Base-by-base conservation (phyloP, 495 filamentous ascomycete species). In the Pyrenopolyporus hunteri region DNA sequence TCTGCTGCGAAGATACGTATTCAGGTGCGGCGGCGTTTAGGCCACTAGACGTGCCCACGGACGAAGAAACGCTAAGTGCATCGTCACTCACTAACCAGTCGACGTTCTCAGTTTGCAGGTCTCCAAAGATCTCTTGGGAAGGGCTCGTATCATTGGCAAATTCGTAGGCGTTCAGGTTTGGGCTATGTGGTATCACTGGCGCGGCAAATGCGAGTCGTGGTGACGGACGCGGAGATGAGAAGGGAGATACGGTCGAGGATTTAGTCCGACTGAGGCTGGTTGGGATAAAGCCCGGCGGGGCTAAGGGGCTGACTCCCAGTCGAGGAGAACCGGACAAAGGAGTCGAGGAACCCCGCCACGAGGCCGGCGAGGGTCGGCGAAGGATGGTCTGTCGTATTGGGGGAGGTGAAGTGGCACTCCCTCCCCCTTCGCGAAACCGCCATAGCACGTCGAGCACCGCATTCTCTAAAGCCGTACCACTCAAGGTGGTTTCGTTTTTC, bases 1-100 rank as follows among this genome's bases (percentile, higher is more conserved):
- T 79, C 60, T 89, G 86, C 56, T 89, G 84, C 28, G 87, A 84
- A 22, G 90, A 85, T 57, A 90, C 84, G 67, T 91, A 95, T 52
- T 93, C 86, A 11, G 92, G 87, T 6, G 88, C 89, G 14, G 87
- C 87, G 51, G 88, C 89, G 59, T 91, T 87, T 23, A 88, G 79
- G 17, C 84, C 89, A 51, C 83, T 84, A 37, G 82, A 83, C 33
- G 80, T 78, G 2, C 85, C 85, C 16, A 83, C 81, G 3, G 86
- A 84, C 8, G 92, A 97, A 9, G 91, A 87, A 44, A 84, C 84
- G 67, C 89, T 95, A 32, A 83, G 82, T 49, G 86, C 84, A 75
- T 97, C 93, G 66, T 99, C 95, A 57, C 87, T 92, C 33, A 97
- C 91, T 31, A 98, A 79, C 95, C 94, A 98, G 70, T 97, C 93